Percentiles rank a stretch among this genome's conserved stretches.
These are phyloP conservation scores for Amanita molliuscula DNA, from an alignment of 768 basidiomycete genomes.

Conservation along the genomic window DNA sequence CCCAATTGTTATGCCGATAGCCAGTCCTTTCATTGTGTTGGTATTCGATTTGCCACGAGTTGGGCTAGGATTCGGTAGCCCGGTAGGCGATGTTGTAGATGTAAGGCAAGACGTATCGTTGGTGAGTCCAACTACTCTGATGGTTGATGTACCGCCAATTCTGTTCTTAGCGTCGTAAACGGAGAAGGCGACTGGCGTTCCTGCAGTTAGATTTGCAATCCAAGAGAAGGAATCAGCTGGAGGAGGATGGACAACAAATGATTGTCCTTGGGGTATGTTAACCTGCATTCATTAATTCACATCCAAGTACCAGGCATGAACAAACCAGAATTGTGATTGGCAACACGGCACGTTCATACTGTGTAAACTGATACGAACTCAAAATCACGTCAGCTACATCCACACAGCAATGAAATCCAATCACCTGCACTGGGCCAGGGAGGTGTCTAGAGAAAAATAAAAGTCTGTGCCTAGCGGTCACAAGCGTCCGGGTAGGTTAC, in stretches of 20 bases:
- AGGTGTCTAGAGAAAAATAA: constrained; percentile 15
- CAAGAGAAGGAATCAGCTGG: constrained; percentile 14
- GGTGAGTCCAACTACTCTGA: constrained; percentile 13
- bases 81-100: constrained; percentile 2
- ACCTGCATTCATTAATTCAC: constrained; percentile 9
- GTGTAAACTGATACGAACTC: constrained; percentile 17
- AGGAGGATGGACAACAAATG: constrained; percentile 14
- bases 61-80: neutral
- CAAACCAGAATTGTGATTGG: constrained; percentile 18
- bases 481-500: neutral
- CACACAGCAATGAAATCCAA: neutral
- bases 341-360: constrained; percentile 13
- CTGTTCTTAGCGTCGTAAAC: constrained; percentile 15
- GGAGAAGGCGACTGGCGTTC: constrained; percentile 15
- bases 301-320: neutral
- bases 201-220: constrained; percentile 17
- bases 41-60: neutral
- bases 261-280: constrained; percentile 15
- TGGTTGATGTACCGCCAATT: constrained; percentile 15
- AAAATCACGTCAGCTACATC: neutral
- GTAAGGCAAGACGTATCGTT: constrained; percentile 14
- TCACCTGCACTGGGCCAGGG: constrained; percentile 19
- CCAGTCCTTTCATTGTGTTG: constrained; percentile 2
- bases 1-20: constrained; percentile 4
- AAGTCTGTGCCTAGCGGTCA: constrained; percentile 15